Base-by-base conservation (phyloP, 371 early-diverging fungal genomes). In the Lichtheimia ramosa region DNA sequence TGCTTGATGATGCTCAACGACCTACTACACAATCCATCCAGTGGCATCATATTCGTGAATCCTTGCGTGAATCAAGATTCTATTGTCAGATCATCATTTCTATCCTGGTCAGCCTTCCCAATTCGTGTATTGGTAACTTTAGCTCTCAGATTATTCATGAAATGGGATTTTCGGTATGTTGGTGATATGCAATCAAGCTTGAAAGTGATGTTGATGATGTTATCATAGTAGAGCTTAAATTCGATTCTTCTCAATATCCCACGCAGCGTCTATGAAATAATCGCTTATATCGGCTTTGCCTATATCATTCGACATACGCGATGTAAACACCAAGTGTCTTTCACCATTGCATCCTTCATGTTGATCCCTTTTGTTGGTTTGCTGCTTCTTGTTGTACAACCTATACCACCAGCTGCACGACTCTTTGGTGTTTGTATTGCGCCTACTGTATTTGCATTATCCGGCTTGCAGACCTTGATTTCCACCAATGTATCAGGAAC, bases 211-310 rank as follows among this genome's bases (percentile, higher is more conserved):
- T 1, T 10, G 10, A 34, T 34, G 34, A 34, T 10, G 2, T 8
- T 8, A 34, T 27, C 27, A 27, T 5, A 14, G 5, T 34, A 56
- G 56, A 46, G 28, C 34, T 23, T 46, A 10, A 46, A 56, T 15
- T 56, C 57, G 14, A 16, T 56, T 8, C n/a, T 48, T 13, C 20
- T 56, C 6, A 56, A 56, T 48, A 46, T 56, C 18, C 57, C 57
- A 46, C 53, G 53, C n/a, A 40, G 53, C 7, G 7, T 40, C 3
- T 53, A 53, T 21, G 53, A 53, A 39, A 53, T 53, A 4, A 8
- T 53, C 2, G 40, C 53, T 0, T 53, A 39, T 20, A 40, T 53
- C 5, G 3, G 16, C 20, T 53, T 39, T 3, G 53, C 53, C 20
- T 16, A 21, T 2, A 34, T 14, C 0, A 20, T 40, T 5, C 18